Conservation (phyloP, 2,329 filamentous ascomycete genomes). For the Aureobasidium sp. region DNA sequence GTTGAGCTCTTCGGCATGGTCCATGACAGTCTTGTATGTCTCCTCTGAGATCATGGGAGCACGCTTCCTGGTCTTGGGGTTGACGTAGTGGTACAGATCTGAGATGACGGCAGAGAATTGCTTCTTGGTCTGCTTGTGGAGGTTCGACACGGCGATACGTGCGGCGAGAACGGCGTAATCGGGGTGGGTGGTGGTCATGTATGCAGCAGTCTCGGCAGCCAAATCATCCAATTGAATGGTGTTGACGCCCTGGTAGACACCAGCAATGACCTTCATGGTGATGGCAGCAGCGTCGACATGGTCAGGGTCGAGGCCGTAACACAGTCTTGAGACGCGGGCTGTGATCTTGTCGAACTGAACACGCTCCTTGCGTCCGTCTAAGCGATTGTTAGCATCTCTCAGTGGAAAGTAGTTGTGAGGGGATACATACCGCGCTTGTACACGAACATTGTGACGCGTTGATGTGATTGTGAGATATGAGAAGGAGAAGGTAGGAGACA, state of each 20-base stretch:
- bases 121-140: conserved; percentile 99
- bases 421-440: conserved; percentile 51
- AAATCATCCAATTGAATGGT: conserved; percentile 95
- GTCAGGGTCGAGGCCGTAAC: conserved; percentile 90
- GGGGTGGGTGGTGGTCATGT: conserved; percentile 99
- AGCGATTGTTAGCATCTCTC: conserved; percentile 18
- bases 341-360: conserved; percentile 99
- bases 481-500: not conserved
- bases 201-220: conserved; percentile 95
- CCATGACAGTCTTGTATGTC: conserved; percentile 89
- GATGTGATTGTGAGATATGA: conserved; percentile 18
- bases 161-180: conserved; percentile 98
- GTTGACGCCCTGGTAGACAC: conserved; percentile 96
- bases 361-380: conserved; percentile 98
- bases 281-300: conserved; percentile 98
- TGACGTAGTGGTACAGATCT: conserved; percentile 92
- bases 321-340: conserved; percentile 91
- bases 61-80: conserved; percentile 74
- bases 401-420: not conserved
- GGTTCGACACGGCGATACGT: conserved; percentile 96
- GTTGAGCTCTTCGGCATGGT: conserved; percentile 93
- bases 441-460: conserved; percentile 47
- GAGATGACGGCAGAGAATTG: conserved; percentile 94
- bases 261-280: conserved; percentile 98
- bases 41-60: conserved; percentile 93